Conservation (phyloP, 495 filamentous ascomycete genomes). For the Aspergillus steynii region DNA sequence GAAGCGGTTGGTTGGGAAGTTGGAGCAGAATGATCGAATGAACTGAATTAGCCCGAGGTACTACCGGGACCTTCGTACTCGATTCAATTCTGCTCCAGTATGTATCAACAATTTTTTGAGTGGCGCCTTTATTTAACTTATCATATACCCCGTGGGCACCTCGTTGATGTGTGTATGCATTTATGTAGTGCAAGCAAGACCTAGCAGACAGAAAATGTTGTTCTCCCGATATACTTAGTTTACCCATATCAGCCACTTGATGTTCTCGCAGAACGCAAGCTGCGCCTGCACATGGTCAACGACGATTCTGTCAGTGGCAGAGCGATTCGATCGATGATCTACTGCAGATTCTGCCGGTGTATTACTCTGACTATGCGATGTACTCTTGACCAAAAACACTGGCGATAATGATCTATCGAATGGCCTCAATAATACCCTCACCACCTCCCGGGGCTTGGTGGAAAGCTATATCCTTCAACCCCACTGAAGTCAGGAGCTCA, state of each 20-base stretch:
- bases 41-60: constrained; percentile 20
- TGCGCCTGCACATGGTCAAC: too few species aligned
- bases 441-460: constrained; percentile 17
- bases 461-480: constrained; percentile 24
- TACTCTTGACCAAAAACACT: too few species aligned
- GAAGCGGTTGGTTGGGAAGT: constrained; percentile 76
- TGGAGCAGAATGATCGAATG: constrained; percentile 53
- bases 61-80: not conserved
- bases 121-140: constrained; percentile 18
- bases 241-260: too few species aligned
- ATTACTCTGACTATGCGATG: too few species aligned
- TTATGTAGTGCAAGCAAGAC: constrained; percentile 13
- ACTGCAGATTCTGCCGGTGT: too few species aligned
- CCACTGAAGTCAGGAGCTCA: constrained; percentile 21
- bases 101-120: constrained; percentile 16
- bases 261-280: too few species aligned
- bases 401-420: constrained; percentile 1
- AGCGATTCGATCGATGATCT: not conserved
- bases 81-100: constrained; percentile 3
- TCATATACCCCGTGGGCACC: constrained; percentile 24
- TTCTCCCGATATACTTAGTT: not conserved
- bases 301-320: too few species aligned
- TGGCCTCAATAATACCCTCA: constrained; percentile 21
- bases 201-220: constrained; percentile 8
- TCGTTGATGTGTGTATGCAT: constrained; percentile 20